Conservation (phyloP, 192 early-diverging fungal species). For the Mortierella alpina region DNA sequence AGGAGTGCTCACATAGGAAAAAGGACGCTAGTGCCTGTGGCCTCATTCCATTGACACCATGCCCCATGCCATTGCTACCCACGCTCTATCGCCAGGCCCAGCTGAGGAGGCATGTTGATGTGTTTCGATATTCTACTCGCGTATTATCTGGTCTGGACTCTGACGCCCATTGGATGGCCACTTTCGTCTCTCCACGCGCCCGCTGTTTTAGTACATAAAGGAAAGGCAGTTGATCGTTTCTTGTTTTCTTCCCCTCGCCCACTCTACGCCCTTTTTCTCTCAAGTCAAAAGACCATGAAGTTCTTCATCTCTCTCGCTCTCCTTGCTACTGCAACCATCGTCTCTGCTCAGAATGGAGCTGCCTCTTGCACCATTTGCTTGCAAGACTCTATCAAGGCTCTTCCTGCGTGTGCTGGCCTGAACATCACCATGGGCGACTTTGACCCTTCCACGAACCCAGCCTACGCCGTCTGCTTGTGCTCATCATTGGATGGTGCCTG, state of each 20-base stretch:
- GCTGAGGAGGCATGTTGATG: no score
- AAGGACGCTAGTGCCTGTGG: no score
- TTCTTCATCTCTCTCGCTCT: slow-evolving; percentile 11
- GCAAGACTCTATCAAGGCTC: slow-evolving; percentile 16
- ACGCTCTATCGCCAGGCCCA: no score
- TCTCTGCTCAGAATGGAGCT: slow-evolving; percentile 18
- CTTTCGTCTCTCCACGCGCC: no score
- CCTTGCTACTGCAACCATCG: slow-evolving; percentile 1
- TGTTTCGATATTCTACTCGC: no score
- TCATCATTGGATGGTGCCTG: slow-evolving; percentile 27
- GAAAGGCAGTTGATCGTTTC: no score
- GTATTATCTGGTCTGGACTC: no score
- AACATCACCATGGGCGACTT: slow-evolving; percentile 20
- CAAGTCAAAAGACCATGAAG: slow-evolving; percentile 21
- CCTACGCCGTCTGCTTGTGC: slow-evolving; percentile 33
- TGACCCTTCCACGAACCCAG: background rate
- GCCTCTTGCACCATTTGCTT: slow-evolving; percentile 24
- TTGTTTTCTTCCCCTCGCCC: background rate
- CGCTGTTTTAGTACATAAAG: background rate
- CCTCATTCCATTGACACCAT: no score
- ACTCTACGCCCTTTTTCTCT: background rate
- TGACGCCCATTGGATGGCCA: no score
- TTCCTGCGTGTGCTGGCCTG: slow-evolving; percentile 18
- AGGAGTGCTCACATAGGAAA: no score
- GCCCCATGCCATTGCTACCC: no score